Evolutionary conservation across 169 alveolate species (phyloP).

Genomic region (Cryptosporidium andersoni): DNA sequence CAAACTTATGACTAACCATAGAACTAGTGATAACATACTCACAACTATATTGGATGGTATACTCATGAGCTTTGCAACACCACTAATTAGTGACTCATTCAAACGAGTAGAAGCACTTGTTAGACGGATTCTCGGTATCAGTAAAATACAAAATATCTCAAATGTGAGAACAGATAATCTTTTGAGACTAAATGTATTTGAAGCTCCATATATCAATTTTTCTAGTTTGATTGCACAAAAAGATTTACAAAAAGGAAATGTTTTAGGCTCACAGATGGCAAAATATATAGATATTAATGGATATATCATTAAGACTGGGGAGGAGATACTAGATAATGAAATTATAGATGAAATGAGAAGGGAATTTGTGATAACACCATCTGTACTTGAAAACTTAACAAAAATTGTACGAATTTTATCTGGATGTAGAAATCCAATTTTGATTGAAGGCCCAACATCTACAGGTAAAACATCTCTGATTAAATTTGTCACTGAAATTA

Average conservation of each 20-base stretch:
- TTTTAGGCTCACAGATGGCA: not conserved
- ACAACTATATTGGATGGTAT: constrained; percentile 71
- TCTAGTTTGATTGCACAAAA: not conserved
- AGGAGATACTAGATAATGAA: constrained; percentile 66
- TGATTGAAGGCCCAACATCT: constrained; percentile 99
- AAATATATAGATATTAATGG: constrained; percentile 27
- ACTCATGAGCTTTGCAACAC: constrained; percentile 77
- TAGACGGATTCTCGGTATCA: constrained; percentile 15
- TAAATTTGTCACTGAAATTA: constrained; percentile 90
- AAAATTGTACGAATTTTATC: constrained; percentile 90
- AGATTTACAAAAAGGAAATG: not conserved
- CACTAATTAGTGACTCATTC: constrained; percentile 51
- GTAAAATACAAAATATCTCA: not conserved
- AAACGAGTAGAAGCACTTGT: constrained; percentile 10
- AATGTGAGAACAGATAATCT: not conserved
- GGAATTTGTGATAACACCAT: constrained; percentile 89
- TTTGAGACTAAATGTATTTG: not conserved
- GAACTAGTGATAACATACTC: constrained; percentile 1
- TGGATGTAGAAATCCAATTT: constrained; percentile 94
- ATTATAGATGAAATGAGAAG: constrained; percentile 70
- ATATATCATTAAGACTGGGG: constrained; percentile 69
- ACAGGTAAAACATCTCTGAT: constrained; percentile 99
- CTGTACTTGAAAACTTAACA: constrained; percentile 85
- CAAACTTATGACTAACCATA: constrained; percentile 12
- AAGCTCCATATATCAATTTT: not conserved